Percentiles rank a stretch among this genome's conserved stretches.
Conservation (phyloP, 108 stramenopile genomes). For the Pseudonitzschia multistriata region DNA sequence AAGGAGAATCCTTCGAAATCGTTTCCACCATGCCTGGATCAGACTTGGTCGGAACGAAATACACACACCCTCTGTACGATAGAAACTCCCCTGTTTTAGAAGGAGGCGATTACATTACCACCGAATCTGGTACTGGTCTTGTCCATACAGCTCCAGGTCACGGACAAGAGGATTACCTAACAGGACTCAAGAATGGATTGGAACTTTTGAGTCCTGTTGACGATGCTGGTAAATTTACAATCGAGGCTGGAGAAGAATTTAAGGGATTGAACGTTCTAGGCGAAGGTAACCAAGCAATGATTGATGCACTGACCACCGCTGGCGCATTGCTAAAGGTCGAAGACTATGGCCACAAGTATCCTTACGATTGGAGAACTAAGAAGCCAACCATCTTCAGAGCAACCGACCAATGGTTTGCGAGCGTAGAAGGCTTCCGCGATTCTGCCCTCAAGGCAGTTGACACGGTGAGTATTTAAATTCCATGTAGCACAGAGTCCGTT, state of each 20-base stretch:
- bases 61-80: constrained; percentile 84
- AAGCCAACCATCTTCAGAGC: constrained; percentile 98
- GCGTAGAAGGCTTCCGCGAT: constrained; percentile 91
- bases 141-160: constrained; percentile 99
- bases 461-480: constrained; percentile 54
- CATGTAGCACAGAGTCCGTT: background rate
- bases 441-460: constrained; percentile 87
- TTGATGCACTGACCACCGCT: constrained; percentile 73
- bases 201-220: constrained; percentile 90
- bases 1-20: constrained; percentile 65
- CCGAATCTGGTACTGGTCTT: constrained; percentile 96
- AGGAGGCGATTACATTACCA: constrained; percentile 97
- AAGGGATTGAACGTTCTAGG: constrained; percentile 82
- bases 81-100: constrained; percentile 80
- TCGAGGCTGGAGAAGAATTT: constrained; percentile 88
- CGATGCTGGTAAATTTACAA: constrained; percentile 91
- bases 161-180: constrained; percentile 97
- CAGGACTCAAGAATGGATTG: constrained; percentile 82
- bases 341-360: constrained; percentile 97
- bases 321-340: constrained; percentile 84
- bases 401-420: constrained; percentile 99
- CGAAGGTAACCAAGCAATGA: constrained; percentile 88
- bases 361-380: constrained; percentile 99
- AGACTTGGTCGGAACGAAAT: constrained; percentile 75
- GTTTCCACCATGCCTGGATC: constrained; percentile 57